Percentiles rank a stretch among this genome's conserved stretches.
phyloP scores from a whole-genome alignment of 2,329 filamentous ascomycete genomes.

The Nemania diffusa region DNA sequence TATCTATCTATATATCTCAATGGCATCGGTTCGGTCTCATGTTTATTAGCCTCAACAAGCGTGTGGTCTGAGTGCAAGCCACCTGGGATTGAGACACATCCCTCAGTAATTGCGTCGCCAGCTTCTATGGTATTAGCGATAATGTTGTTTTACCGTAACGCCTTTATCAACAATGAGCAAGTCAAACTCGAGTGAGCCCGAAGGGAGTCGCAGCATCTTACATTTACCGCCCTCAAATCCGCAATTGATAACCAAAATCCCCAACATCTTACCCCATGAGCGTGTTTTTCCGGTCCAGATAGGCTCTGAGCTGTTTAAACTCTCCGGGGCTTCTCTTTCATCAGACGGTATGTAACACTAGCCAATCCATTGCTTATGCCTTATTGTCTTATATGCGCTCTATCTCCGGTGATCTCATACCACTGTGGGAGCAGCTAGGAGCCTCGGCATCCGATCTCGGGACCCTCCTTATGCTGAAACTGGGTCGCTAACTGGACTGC shows the following conservation, averaged over 20 bases:
- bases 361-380: conserved; percentile 10
- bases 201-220: conserved; percentile 42
- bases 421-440: neutral
- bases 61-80: conserved; percentile 17
- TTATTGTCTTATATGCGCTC: conserved; percentile 7
- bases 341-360: conserved; percentile 70
- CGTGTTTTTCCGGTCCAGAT: conserved; percentile 81
- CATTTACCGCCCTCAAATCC: conserved; percentile 47
- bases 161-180: conserved; percentile 45
- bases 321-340: conserved; percentile 77
- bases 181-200: conserved; percentile 47
- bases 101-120: conserved; percentile 6
- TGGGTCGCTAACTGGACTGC: conserved; percentile 34
- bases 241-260: conserved; percentile 59
- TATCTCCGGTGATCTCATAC: neutral
- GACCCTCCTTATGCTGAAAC: conserved; percentile 18
- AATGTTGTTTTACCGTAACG: conserved; percentile 40
- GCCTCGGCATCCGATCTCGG: conserved; percentile 11
- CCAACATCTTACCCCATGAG: conserved; percentile 71
- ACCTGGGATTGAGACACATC: conserved; percentile 4
- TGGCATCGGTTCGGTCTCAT: neutral
- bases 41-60: conserved; percentile 9
- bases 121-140: conserved; percentile 29
- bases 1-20: neutral
- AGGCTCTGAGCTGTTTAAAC: conserved; percentile 75